Evolutionary conservation across 352 stramenopile genomes (phyloP).

Genomic region (Globisporangium apiculatum): DNA sequence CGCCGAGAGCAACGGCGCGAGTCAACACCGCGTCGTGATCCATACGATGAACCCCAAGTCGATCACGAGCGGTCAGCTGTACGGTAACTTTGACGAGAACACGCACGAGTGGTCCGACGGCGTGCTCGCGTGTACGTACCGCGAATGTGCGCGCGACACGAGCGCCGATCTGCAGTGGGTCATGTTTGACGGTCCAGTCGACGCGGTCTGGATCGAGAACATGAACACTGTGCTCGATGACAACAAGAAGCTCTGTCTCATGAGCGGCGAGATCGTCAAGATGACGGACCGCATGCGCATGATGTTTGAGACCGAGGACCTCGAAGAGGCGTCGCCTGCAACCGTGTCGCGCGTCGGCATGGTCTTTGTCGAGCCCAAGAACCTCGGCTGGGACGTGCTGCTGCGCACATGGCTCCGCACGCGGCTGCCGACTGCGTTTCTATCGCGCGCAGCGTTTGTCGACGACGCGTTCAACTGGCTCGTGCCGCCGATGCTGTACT

Average conservation of each 20-base stretch:
- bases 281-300: constrained; percentile 95
- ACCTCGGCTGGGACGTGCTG: constrained; percentile 87
- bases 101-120: constrained; percentile 95
- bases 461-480: constrained; percentile 86
- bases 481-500: constrained; percentile 87
- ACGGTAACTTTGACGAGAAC: constrained; percentile 92
- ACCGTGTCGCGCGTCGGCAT: constrained; percentile 92
- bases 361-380: constrained; percentile 91
- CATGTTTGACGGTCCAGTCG: constrained; percentile 91
- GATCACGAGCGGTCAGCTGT: constrained; percentile 92
- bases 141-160: constrained; percentile 84
- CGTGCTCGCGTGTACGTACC: constrained; percentile 92
- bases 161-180: constrained; percentile 89
- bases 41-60: constrained; percentile 94
- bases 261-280: constrained; percentile 93
- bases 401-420: constrained; percentile 82
- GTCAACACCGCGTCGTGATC: constrained; percentile 63
- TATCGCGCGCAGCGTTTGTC: constrained; percentile 33
- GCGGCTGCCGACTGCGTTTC: constrained; percentile 30
- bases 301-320: constrained; percentile 94
- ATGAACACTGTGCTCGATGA: constrained; percentile 94
- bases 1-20: constrained; percentile 41
- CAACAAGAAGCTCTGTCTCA: constrained; percentile 93
- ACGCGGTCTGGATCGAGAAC: constrained; percentile 95
- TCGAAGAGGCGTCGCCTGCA: constrained; percentile 81